Base-by-base conservation (phyloP, 164 flowering plant genomes). In the Buxus sempervirens region DNA sequence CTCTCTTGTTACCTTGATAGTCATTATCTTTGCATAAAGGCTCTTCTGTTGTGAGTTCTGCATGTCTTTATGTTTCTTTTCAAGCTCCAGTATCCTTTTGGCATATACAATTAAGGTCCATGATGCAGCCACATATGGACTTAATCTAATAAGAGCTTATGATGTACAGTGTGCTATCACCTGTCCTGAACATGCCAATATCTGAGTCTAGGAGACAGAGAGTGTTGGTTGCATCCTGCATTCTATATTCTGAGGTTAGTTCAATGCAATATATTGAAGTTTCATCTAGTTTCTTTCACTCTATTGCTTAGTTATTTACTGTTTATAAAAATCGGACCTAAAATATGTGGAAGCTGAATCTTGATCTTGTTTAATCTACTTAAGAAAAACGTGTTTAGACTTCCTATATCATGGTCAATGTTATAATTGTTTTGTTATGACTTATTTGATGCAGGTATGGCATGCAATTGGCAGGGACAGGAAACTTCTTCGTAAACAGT, bases 161-260 rank as follows among this genome's bases (percentile, higher is more conserved):
- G 38, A n/a, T 78, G 8, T 79, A 62, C 93, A 96, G 99, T 79
- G 99, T 96, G 62, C 91, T 96, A 69, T 86, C 98, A 55, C 99
- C 99, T 69, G 80, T 96, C 71, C 85, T 96, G 54, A 93, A 93
- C 82, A 93, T 91, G 97, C 93, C 96, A 56, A 80, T 96, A 77
- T 84, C 98, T 25, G 99, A 96, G 82, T 87, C 98, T 54, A 93
- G 86, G 83, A 86, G 98, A 76, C 99, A 93, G 81, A 87, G 99
- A 75, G 99, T 96, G 68, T 72, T 96, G 89, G 99, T 91, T 75
- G 95, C 99, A 26, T 90, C 93, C 38, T 96, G 90, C 76, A 85
- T 96, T 73, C 91, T 96, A 24, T 96, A 87, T 78, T 87, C 99
- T 65, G 99, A 96, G 98, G 99, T 96, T 69, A 78, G 88, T 82